Evolutionary conservation across 176 grass and related monocot genomes (phyloP).

Genomic region (Carex myosuroides): DNA sequence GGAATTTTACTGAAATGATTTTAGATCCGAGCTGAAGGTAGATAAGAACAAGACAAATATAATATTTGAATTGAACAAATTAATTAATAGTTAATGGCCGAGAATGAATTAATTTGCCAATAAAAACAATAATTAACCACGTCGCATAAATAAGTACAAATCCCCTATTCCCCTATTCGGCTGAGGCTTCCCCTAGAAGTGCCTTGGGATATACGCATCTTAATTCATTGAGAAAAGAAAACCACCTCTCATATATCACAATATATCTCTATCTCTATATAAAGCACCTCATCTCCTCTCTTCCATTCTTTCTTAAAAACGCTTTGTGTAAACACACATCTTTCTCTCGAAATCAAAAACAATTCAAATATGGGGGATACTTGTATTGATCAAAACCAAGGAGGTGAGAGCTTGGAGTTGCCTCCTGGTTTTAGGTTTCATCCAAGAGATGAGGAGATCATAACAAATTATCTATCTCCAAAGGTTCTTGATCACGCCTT

Average conservation of each 20-base stretch:
- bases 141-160: conserved; percentile 23
- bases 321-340: neutral
- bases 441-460: conserved; percentile 33
- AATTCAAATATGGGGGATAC: neutral
- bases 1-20: neutral
- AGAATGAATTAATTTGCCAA: conserved; percentile 19
- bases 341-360: neutral
- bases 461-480: conserved; percentile 26
- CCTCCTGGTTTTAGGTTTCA: conserved; percentile 37
- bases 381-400: neutral
- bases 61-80: conserved; percentile 20
- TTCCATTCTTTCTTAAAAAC: conserved; percentile 24
- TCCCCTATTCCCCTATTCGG: neutral
- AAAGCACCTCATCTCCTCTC: neutral
- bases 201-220: conserved; percentile 24
- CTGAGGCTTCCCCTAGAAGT: conserved; percentile 21
- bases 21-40: neutral
- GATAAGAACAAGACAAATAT: conserved; percentile 12
- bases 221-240: conserved; percentile 24
- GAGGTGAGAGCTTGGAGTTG: conserved; percentile 21
- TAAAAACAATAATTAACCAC: neutral
- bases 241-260: neutral
- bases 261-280: neutral
- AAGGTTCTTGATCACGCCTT: conserved; percentile 20
- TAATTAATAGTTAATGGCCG: neutral